Evolutionary conservation across 768 basidiomycete species (phyloP), one percentile per base, ranked within the genome.

Genomic region (Lanmaoa rubissima): DNA sequence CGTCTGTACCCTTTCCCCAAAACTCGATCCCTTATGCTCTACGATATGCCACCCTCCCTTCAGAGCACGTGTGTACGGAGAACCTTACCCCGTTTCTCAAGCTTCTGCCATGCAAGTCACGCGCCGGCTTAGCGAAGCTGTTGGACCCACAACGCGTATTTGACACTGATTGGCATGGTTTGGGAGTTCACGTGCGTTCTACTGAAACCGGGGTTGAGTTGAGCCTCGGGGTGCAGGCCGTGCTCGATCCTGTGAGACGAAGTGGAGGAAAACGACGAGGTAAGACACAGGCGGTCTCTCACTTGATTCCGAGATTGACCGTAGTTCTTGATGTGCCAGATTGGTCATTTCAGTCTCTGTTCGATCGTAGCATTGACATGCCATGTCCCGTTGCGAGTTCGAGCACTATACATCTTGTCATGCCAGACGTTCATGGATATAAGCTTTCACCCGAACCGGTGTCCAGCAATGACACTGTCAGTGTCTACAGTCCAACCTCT

Each of bases 11-110:
- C 0, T 68, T 73, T 47, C 78, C 78, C 72, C 26, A 49, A 12
- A 16, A 47, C 19, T 41, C 75, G 31, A 60, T 69, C 11, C 73
- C 76, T 14, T 81, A 89, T 55, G 75, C 78, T 44, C 77, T 93
- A 26, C 85, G 87, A 57, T 87, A 94, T 63, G 91, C 89, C 2
- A 82, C 83, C 9, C 80, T 89, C 19, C 88, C 90, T 8, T 90
- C 87, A 4, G 92, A 95, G 67, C 79, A 87, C 62, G 90, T 98
- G n/a, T 99, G 96, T 68, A 98, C 96, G 5, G 97, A 98, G 69
- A 98, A 98, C 66, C 76, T 98, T 10, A 98, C 96, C 0, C 96
- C 97, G 0, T 97, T 98, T 74, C 79, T 98, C 55, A 94, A 96
- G 68, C 84, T 98, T 11, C 76, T 98, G 1, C 97, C 97, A 0